phyloP scores from a whole-genome alignment of 148 eudicot species.

The Fallopia convolvulus region DNA sequence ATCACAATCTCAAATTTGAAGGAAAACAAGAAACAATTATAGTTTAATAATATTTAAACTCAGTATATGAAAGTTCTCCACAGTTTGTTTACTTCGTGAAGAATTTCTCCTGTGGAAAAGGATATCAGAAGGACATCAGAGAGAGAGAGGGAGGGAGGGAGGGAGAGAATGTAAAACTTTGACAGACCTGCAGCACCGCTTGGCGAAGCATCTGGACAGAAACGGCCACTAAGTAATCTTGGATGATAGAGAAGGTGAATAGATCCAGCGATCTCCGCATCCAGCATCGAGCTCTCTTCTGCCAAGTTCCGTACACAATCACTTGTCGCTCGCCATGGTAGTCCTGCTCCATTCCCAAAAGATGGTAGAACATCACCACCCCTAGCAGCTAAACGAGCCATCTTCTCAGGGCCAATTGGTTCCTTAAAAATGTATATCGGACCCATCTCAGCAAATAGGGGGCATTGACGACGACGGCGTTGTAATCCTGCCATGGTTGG shows the following conservation, averaged over 20 bases:
- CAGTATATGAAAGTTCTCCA: not conserved
- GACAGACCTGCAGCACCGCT: conserved; percentile 84
- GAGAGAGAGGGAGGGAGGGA: not conserved
- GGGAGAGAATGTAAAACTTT: not conserved
- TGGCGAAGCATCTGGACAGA: conserved; percentile 98
- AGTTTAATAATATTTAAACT: not conserved
- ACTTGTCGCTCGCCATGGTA: conserved; percentile 84
- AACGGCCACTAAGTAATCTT: conserved; percentile 81
- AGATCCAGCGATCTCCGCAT: conserved; percentile 75
- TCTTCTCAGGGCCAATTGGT: conserved; percentile 80
- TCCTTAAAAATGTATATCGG: conserved; percentile 95
- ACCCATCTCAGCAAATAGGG: conserved; percentile 99
- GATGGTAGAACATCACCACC: conserved; percentile 95
- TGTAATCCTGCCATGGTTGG: conserved; percentile 98
- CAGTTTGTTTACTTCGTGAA: not conserved
- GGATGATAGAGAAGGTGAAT: conserved; percentile 97
- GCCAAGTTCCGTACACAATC: conserved; percentile 60
- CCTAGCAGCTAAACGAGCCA: conserved; percentile 88
- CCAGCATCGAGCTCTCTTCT: conserved; percentile 74
- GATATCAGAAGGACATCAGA: not conserved
- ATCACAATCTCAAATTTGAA: not conserved
- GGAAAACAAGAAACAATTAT: not conserved
- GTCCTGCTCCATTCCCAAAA: conserved; percentile 83
- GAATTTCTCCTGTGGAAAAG: not conserved
- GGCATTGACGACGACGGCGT: conserved; percentile 97